Evolutionary conservation across 2,329 filamentous ascomycete genomes (phyloP).

Genomic region (Neurospora crassa): DNA sequence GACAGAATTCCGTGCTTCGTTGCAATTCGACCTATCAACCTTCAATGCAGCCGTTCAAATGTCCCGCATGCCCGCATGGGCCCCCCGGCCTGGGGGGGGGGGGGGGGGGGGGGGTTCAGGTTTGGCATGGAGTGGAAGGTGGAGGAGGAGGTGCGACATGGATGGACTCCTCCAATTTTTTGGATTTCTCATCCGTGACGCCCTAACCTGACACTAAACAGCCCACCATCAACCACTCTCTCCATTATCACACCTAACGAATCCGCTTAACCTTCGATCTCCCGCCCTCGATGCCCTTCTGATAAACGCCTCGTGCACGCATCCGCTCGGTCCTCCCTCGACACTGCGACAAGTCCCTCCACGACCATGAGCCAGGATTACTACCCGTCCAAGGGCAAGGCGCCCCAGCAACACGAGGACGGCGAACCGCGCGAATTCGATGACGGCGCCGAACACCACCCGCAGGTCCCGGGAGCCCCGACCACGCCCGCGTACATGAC

Average conservation of each 20-base stretch:
- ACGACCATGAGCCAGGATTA: constrained; percentile 50
- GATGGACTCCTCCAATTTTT: neutral
- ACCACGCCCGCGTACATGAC: constrained; percentile 58
- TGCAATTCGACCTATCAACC: neutral
- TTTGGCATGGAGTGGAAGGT: neutral
- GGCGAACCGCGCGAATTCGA: constrained; percentile 18
- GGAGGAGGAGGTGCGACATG: neutral
- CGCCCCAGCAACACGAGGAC: constrained; percentile 23
- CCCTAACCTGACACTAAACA: neutral
- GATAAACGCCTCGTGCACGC: neutral
- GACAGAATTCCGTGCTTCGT: neutral
- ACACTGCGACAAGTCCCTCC: constrained; percentile 3
- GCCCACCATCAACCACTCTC: neutral
- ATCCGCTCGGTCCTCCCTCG: neutral
- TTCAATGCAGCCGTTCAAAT: neutral
- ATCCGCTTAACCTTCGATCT: constrained; percentile 1
- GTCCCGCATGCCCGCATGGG: neutral
- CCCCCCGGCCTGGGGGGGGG: neutral
- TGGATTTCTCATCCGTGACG: constrained; percentile 1
- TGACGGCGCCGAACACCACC: constrained; percentile 16
- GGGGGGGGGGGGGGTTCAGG: neutral
- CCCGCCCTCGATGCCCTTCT: neutral
- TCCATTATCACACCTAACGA: constrained; percentile 5
- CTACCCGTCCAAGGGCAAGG: constrained; percentile 44
- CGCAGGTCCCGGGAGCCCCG: constrained; percentile 7